Percentiles rank a stretch among this genome's conserved stretches.
Evolutionary conservation across 345 rosid genomes (phyloP).

Genomic region (Eucalyptus brandiana): DNA sequence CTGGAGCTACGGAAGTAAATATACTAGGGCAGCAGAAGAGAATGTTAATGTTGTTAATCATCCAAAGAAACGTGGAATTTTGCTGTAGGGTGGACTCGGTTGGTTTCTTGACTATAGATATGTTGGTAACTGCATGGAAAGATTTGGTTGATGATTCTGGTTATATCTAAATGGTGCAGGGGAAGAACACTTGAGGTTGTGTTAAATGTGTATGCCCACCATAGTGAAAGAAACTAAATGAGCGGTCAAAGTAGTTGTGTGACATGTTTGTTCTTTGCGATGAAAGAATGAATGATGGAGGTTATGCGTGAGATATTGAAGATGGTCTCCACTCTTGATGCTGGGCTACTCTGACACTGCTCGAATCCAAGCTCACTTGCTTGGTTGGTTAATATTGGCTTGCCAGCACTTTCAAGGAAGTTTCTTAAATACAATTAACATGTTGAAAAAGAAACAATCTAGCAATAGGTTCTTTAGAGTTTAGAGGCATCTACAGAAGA

Average conservation of each 20-base stretch:
- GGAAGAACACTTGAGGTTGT: not conserved
- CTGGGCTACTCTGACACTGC: not conserved
- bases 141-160: not conserved
- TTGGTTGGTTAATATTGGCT: not conserved
- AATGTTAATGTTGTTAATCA: not conserved
- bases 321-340: not conserved
- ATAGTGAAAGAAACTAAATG: not conserved
- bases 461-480: not conserved
- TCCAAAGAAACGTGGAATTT: not conserved
- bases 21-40: not conserved
- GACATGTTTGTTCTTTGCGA: not conserved
- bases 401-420: not conserved
- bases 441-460: not conserved
- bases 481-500: not conserved
- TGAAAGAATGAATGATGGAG: not conserved
- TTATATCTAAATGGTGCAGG: not conserved
- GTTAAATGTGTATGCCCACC: not conserved
- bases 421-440: not conserved
- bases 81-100: not conserved
- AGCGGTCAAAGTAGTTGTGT: not conserved
- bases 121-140: not conserved
- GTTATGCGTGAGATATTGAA: not conserved
- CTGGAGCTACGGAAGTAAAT: not conserved
- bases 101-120: not conserved
- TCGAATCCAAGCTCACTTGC: not conserved